phyloP scores from a whole-genome alignment of 371 early-diverging fungal species.

The Mucor mucedo region DNA sequence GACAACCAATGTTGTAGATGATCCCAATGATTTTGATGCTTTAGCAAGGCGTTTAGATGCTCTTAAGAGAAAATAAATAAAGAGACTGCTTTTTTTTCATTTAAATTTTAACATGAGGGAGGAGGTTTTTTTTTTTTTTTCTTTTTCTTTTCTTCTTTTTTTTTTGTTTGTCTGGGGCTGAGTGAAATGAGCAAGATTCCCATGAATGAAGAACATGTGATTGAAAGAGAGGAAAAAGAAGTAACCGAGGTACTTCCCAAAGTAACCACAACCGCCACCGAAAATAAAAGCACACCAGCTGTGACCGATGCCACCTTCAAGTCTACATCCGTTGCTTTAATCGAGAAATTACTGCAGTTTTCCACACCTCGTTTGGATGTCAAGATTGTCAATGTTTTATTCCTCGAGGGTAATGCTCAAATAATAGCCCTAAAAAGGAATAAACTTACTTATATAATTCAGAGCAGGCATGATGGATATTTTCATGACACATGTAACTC shows the following conservation, averaged over 20 bases:
- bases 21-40: slow-evolving; percentile 66
- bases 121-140: slow-evolving; percentile 2
- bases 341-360: slow-evolving; percentile 46
- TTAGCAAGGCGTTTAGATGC: slow-evolving; percentile 76
- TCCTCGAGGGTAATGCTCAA: slow-evolving; percentile 43
- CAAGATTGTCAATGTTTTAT: slow-evolving; percentile 50
- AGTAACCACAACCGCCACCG: background rate
- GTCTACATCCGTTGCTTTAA: slow-evolving; percentile 46
- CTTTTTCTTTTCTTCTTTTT: background rate
- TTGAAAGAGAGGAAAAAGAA: slow-evolving; percentile 10
- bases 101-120: background rate
- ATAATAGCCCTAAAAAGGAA: background rate
- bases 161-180: background rate
- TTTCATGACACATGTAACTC: slow-evolving; percentile 48
- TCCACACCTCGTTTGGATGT: slow-evolving; percentile 45
- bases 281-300: background rate
- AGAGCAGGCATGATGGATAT: slow-evolving; percentile 54
- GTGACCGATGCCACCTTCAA: slow-evolving; percentile 32
- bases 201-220: background rate
- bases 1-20: slow-evolving; percentile 6
- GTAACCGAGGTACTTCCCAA: slow-evolving; percentile 12
- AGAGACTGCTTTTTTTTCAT: slow-evolving; percentile 12
- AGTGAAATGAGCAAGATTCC: slow-evolving; percentile 8
- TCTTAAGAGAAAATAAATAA: slow-evolving; percentile 56
- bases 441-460: background rate